These are phyloP conservation scores for Diaporthe eres DNA, from an alignment of 2,329 filamentous ascomycete genomes.

Conservation along the genomic window DNA sequence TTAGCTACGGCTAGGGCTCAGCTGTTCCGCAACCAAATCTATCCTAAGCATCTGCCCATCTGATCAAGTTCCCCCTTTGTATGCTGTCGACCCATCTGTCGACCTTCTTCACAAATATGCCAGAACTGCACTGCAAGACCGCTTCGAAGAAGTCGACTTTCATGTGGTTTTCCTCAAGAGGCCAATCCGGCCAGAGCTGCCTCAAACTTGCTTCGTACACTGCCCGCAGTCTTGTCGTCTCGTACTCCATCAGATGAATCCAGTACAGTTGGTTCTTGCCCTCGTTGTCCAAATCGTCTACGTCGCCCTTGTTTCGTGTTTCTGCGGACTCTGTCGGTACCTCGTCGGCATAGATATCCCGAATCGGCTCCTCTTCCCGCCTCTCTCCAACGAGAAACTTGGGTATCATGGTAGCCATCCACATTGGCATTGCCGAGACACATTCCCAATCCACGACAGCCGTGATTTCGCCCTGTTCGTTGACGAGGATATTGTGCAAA, in stretches of 20 bases:
- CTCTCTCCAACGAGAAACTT: slow-evolving; percentile 50
- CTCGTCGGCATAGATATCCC: slow-evolving; percentile 50
- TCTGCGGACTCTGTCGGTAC: slow-evolving; percentile 2
- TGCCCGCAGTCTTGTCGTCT: slow-evolving; percentile 54
- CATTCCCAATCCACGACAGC: slow-evolving; percentile 61
- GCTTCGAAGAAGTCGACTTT: slow-evolving; percentile 52
- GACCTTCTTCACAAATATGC: slow-evolving; percentile 44
- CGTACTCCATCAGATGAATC: slow-evolving; percentile 57
- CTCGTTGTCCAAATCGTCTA: slow-evolving; percentile 53
- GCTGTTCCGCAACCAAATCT: background rate
- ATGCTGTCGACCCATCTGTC: slow-evolving; percentile 46
- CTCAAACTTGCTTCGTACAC: slow-evolving; percentile 52
- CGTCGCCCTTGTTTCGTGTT: background rate
- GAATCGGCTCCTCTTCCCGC: slow-evolving; percentile 51
- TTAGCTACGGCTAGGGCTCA: too few species aligned
- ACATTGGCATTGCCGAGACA: slow-evolving; percentile 56
- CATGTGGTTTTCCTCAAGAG: slow-evolving; percentile 46
- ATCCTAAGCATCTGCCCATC: slow-evolving; percentile 3
- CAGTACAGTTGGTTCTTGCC: slow-evolving; percentile 57
- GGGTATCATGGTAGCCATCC: slow-evolving; percentile 52
- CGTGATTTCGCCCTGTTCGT: slow-evolving; percentile 53
- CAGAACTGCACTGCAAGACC: slow-evolving; percentile 44
- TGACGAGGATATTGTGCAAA: slow-evolving; percentile 56
- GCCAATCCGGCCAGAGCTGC: slow-evolving; percentile 51
- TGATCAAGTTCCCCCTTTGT: slow-evolving; percentile 41